Conservation (phyloP, 768 basidiomycete genomes). For the Psilocybe tampanensis region DNA sequence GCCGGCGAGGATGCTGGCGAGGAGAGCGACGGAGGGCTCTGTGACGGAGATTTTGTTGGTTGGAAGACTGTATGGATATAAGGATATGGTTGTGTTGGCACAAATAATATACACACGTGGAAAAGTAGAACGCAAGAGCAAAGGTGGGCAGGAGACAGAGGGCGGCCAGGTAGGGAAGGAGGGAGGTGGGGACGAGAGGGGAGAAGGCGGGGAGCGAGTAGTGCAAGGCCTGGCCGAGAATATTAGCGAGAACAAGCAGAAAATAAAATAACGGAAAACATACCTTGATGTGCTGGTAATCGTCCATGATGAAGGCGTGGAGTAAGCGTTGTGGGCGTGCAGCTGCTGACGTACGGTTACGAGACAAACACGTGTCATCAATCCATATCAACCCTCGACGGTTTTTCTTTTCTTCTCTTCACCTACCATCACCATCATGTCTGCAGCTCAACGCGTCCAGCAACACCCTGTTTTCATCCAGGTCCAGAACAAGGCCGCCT, state of each 20-base stretch:
- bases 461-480: constrained; percentile 87
- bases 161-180: constrained; percentile 78
- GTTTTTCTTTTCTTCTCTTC: constrained; percentile 23
- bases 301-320: constrained; percentile 54
- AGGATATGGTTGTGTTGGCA: constrained; percentile 9
- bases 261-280: not conserved
- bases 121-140: constrained; percentile 87
- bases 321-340: constrained; percentile 17
- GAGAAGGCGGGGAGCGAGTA: constrained; percentile 67
- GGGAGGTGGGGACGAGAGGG: constrained; percentile 64
- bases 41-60: constrained; percentile 63
- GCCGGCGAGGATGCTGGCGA: constrained; percentile 81
- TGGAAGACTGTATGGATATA: constrained; percentile 59
- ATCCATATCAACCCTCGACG: constrained; percentile 42
- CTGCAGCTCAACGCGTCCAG: constrained; percentile 80
- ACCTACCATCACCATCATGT: constrained; percentile 51
- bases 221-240: constrained; percentile 55
- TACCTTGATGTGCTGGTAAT: constrained; percentile 61
- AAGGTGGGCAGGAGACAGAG: constrained; percentile 76
- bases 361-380: constrained; percentile 70
- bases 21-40: constrained; percentile 69
- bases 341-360: constrained; percentile 44
- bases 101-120: constrained; percentile 58
- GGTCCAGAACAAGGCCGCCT: constrained; percentile 78
- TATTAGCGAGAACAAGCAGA: not conserved